These are phyloP conservation scores for Coemansia erecta DNA, from an alignment of 192 early-diverging fungal genomes.

Conservation along the genomic window DNA sequence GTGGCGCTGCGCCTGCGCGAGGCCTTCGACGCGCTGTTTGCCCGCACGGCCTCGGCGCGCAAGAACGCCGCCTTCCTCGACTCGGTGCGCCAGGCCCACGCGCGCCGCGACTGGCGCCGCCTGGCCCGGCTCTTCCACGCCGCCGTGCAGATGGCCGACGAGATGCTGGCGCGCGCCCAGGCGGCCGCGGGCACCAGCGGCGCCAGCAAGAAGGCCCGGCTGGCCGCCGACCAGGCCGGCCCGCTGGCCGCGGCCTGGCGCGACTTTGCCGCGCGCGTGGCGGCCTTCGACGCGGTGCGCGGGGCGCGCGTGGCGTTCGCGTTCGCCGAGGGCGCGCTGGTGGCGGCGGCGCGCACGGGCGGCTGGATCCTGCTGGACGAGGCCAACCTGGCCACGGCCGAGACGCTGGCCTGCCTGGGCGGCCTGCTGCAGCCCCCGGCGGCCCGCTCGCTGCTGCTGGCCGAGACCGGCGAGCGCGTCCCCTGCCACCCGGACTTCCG, in stretches of 20 bases:
- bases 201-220: slow-evolving; percentile 13
- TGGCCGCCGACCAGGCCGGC: slow-evolving; percentile 22
- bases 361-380: slow-evolving; percentile 98
- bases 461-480: slow-evolving; percentile 91
- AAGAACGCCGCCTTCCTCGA: slow-evolving; percentile 87
- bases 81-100: slow-evolving; percentile 66
- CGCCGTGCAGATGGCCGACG: slow-evolving; percentile 45
- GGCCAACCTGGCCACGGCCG: slow-evolving; percentile 93
- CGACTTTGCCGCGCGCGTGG: slow-evolving; percentile 61
- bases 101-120: slow-evolving; percentile 79
- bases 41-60: slow-evolving; percentile 80
- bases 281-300: slow-evolving; percentile 60
- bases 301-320: slow-evolving; percentile 78
- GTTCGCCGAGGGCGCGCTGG: slow-evolving; percentile 93
- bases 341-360: slow-evolving; percentile 83
- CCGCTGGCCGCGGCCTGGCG: slow-evolving; percentile 70
- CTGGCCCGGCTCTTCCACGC: slow-evolving; percentile 73
- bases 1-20: slow-evolving; percentile 80
- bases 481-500: slow-evolving; percentile 89
- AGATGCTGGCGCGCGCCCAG: slow-evolving; percentile 28
- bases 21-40: slow-evolving; percentile 84
- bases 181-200: slow-evolving; percentile 17
- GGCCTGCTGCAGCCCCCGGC: slow-evolving; percentile 72
- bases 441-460: slow-evolving; percentile 78
- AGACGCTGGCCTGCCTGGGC: slow-evolving; percentile 91